Conservation (phyloP, 1,284 basidiomycete genomes). For the Earliella scabrosa region DNA sequence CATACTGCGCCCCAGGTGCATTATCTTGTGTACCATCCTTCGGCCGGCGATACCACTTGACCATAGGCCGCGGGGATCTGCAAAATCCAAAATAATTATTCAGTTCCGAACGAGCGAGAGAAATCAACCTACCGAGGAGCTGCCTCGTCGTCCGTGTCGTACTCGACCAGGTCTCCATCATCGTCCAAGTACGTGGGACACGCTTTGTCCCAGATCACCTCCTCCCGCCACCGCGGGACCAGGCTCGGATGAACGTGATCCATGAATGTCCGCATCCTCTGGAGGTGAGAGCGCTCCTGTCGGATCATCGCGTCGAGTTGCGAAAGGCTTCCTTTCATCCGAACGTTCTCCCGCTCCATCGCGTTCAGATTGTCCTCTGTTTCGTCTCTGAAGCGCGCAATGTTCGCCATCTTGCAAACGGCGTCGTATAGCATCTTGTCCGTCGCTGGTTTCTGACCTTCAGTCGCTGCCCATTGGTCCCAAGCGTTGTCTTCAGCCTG, state of each 20-base stretch:
- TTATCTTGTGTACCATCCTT: not conserved
- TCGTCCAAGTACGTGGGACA: not conserved
- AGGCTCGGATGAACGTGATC: not conserved
- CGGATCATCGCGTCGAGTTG: not conserved
- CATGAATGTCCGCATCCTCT: not conserved
- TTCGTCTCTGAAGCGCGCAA: not conserved
- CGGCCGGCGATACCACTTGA: not conserved
- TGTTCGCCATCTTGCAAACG: not conserved
- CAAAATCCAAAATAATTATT: too few relatives aligned
- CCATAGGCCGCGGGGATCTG: not conserved
- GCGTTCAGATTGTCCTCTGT: not conserved
- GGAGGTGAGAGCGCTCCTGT: not conserved
- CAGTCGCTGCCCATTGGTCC: not conserved
- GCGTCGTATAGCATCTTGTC: not conserved
- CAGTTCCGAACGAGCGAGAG: too few relatives aligned
- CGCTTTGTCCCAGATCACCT: slow-evolving; percentile 6
- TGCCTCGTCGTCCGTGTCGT: slow-evolving; percentile 4
- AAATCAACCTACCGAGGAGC: not conserved
- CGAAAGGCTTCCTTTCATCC: not conserved
- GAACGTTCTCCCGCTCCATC: not conserved
- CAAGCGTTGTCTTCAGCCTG: not conserved
- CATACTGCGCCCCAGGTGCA: not conserved
- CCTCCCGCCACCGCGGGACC: not conserved
- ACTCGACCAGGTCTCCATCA: not conserved
- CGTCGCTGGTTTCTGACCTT: not conserved